Conservation (phyloP, 2,329 filamentous ascomycete species). For the Tolypocladium pustulatum region DNA sequence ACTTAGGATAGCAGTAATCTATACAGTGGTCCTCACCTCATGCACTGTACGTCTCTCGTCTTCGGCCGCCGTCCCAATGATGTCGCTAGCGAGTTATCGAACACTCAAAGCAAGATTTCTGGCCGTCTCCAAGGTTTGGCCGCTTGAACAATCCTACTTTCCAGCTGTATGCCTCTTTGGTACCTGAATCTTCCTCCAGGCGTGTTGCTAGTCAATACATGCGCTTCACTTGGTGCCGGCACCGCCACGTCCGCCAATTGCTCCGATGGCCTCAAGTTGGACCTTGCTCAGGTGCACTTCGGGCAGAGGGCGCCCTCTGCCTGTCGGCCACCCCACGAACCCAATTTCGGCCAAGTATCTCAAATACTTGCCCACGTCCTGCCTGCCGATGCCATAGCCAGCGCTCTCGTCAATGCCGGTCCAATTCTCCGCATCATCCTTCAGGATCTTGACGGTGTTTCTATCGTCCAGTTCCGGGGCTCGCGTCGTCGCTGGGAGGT, state of each 20-base stretch:
- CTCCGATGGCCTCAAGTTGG: constrained; percentile 11
- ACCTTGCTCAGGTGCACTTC: constrained; percentile 8
- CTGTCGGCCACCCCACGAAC: constrained; percentile 17
- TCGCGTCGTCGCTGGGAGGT: constrained; percentile 56
- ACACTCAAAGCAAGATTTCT: background rate
- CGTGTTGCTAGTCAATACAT: background rate
- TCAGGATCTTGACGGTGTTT: constrained; percentile 56
- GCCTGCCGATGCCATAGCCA: constrained; percentile 21
- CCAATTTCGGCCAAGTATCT: constrained; percentile 16
- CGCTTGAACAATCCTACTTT: background rate
- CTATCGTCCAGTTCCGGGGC: constrained; percentile 55
- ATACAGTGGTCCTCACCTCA: background rate
- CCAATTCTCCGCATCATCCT: constrained; percentile 49
- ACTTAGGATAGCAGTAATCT: background rate
- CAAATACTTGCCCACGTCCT: constrained; percentile 15
- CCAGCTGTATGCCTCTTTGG: background rate
- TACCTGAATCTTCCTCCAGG: background rate
- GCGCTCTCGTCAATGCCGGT: constrained; percentile 46
- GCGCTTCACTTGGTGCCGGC: constrained; percentile 2
- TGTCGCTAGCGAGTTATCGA: background rate
- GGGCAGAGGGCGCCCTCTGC: constrained; percentile 14
- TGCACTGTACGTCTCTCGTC: background rate
- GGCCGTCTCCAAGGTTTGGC: background rate
- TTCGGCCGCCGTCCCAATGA: too few relatives aligned
- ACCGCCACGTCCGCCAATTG: constrained; percentile 13